Conservation (phyloP, 2,329 filamentous ascomycete genomes). For the Penicillium sp. region DNA sequence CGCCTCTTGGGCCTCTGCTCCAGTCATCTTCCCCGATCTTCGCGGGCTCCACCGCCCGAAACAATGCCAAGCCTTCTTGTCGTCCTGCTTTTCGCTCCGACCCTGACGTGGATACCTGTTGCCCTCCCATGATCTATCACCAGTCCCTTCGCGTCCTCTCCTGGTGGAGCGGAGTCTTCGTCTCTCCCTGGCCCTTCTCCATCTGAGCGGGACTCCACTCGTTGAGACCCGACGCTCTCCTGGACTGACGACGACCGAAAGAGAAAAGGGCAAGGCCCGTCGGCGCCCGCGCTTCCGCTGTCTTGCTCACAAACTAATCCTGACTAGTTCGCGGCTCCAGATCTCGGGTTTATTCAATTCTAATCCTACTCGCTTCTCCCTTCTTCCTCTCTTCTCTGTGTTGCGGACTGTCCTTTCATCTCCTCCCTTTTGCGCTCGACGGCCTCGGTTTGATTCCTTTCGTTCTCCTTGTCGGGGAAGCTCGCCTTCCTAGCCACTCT, state of each 20-base stretch:
- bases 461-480: conserved; percentile 19
- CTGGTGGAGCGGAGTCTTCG: background rate
- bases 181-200: background rate
- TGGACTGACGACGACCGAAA: conserved; percentile 8
- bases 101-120: background rate
- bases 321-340: background rate
- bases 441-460: conserved; percentile 12
- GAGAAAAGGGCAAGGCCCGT: background rate
- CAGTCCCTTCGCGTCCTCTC: background rate
- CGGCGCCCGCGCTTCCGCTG: background rate
- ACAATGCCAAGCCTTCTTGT: conserved; percentile 30
- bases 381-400: conserved; percentile 11
- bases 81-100: background rate
- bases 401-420: background rate
- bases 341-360: background rate
- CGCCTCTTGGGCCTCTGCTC: background rate
- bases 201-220: conserved; percentile 10
- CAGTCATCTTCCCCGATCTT: conserved; percentile 12
- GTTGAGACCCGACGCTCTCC: conserved; percentile 3
- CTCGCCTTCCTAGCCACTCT: conserved; percentile 35
- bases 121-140: background rate
- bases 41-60: conserved; percentile 26
- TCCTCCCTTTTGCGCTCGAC: conserved; percentile 6
- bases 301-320: background rate
- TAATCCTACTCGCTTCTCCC: conserved; percentile 6